Evolutionary conservation across 106 monocot genomes (phyloP).

Genomic region (Xerophyta viscosa): DNA sequence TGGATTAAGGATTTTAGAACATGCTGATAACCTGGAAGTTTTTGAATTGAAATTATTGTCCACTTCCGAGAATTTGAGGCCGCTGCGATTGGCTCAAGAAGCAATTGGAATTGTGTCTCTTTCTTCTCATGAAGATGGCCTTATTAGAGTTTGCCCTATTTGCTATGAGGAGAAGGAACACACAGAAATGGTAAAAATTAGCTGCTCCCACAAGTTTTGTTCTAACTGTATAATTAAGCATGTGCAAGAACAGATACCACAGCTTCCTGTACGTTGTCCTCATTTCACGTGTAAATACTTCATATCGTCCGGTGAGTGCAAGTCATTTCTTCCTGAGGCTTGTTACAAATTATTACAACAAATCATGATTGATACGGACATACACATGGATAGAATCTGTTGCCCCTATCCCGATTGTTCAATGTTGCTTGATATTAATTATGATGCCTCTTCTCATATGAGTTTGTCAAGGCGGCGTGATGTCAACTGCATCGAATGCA

Average conservation of each 20-base stretch:
- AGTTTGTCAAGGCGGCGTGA: conserved; percentile 28
- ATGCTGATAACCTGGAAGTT: conserved; percentile 54
- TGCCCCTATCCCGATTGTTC: conserved; percentile 73
- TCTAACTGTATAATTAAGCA: conserved; percentile 28
- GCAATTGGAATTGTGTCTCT: conserved; percentile 31
- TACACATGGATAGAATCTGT: conserved; percentile 23
- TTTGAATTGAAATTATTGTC: conserved; percentile 57
- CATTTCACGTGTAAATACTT: conserved; percentile 24
- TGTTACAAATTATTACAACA: conserved; percentile 26
- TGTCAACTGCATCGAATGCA: conserved; percentile 43
- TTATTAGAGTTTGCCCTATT: conserved; percentile 17
- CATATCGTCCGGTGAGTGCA: conserved; percentile 26
- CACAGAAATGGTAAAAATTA: conserved; percentile 22
- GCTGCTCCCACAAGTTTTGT: conserved; percentile 48
- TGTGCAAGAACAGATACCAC: conserved; percentile 14
- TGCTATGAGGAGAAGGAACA: conserved; percentile 40
- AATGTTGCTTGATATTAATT: conserved; percentile 14
- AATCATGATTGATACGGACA: conserved; percentile 8
- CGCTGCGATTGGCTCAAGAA: conserved; percentile 56
- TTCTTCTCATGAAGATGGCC: conserved; percentile 6
- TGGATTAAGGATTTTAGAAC: conserved; percentile 76
- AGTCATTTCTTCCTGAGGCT: conserved; percentile 32
- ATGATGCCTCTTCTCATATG: conserved; percentile 10
- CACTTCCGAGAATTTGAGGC: conserved; percentile 35
- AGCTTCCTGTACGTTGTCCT: conserved; percentile 35